These are phyloP conservation scores for Nakazawaea ernobii DNA, from an alignment of 805 yeast genomes.

Conservation along the genomic window DNA sequence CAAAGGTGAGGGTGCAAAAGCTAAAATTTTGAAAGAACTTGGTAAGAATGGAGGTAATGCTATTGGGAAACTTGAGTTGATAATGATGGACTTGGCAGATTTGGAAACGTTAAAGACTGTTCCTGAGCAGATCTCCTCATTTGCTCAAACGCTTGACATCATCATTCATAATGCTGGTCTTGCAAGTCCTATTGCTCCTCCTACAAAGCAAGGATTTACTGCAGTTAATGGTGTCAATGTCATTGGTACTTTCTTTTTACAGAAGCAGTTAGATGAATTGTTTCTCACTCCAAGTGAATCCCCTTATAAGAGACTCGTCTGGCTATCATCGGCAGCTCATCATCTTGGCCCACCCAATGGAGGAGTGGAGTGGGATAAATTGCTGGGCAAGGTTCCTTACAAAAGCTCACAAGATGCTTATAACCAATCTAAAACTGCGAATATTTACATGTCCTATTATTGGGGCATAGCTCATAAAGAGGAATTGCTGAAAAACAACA, in stretches of 20 bases:
- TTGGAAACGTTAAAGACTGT: constrained; percentile 35
- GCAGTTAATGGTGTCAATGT: constrained; percentile 40
- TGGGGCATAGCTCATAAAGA: constrained; percentile 29
- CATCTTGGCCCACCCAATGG: constrained; percentile 17
- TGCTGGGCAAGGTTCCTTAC: background rate
- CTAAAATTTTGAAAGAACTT: constrained; percentile 17
- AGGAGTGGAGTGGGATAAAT: constrained; percentile 12
- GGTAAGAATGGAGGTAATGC: constrained; percentile 13
- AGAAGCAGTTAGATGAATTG: constrained; percentile 32
- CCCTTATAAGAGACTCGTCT: constrained; percentile 30
- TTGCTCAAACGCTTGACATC: constrained; percentile 26
- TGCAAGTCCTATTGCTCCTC: constrained; percentile 30
- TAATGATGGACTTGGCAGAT: constrained; percentile 34
- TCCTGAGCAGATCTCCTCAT: constrained; percentile 20
- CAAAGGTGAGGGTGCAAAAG: background rate
- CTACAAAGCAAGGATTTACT: constrained; percentile 40
- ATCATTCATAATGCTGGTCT: constrained; percentile 41
- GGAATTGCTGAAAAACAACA: constrained; percentile 12
- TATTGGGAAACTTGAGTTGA: constrained; percentile 17
- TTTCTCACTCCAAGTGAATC: constrained; percentile 23
- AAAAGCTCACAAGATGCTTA: constrained; percentile 17
- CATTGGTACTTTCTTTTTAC: constrained; percentile 40
- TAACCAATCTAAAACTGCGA: constrained; percentile 39
- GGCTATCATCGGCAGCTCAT: constrained; percentile 38
- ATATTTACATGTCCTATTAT: constrained; percentile 27